A percentile compares a stretch with the other conserved stretches of the same genome.
Conservation (phyloP, 176 grass and related monocot species). For the Dendrocalamus sinicus region DNA sequence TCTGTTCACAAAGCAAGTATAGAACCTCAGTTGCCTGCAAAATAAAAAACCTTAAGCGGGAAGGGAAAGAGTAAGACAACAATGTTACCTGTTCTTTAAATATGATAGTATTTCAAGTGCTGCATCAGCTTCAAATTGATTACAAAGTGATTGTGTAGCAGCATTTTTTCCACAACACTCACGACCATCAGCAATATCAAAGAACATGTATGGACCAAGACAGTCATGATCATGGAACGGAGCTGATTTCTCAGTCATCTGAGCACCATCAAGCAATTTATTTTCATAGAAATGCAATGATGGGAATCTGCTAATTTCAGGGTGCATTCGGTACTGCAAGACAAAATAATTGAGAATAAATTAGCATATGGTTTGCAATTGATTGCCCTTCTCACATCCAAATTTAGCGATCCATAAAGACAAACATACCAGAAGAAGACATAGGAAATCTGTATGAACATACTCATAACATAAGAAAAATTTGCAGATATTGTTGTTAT, state of each 20-base stretch:
- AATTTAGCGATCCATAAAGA: constrained; percentile 23
- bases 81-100: constrained; percentile 74
- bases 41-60: background rate
- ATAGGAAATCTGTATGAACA: background rate
- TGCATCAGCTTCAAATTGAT: constrained; percentile 79
- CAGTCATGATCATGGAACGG: constrained; percentile 70
- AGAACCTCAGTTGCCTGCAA: constrained; percentile 25
- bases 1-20: constrained; percentile 59
- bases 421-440: background rate
- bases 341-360: constrained; percentile 38
- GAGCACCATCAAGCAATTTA: constrained; percentile 84
- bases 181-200: constrained; percentile 83
- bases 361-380: constrained; percentile 22
- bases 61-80: constrained; percentile 22
- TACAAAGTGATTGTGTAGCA: constrained; percentile 81
- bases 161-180: constrained; percentile 70
- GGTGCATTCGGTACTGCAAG: constrained; percentile 93
- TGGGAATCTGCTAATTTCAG: constrained; percentile 94
- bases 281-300: constrained; percentile 95
- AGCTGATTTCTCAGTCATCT: constrained; percentile 66
- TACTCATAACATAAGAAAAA: constrained; percentile 13
- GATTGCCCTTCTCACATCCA: constrained; percentile 26
- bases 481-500: background rate
- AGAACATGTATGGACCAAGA: constrained; percentile 97
- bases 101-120: constrained; percentile 75